Evolutionary conservation across 2,329 filamentous ascomycete species (phyloP), one percentile per base, ranked within the genome.

Genomic region (Byssochlamys sp.): DNA sequence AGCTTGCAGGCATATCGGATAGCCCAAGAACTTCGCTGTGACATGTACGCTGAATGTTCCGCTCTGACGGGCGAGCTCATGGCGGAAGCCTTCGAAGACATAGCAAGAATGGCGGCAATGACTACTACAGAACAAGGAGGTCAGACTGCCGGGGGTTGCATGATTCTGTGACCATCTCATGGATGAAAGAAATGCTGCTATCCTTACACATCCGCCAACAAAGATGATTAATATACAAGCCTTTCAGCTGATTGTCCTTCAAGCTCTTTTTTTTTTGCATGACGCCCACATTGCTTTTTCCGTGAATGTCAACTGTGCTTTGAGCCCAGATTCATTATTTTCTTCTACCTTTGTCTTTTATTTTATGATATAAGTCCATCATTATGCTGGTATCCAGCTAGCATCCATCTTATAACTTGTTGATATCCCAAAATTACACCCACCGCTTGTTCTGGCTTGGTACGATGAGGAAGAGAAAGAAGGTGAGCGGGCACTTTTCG

Each of bases 41-140:
- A 86, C 73, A 73, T 77, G 35, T 86, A 86, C 69, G 83, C 81
- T 2, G 83, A 86, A 65, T 86, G 83, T 62, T 84, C 81, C 60
- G 82, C 83, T 48, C 39, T 81, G 45, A 85, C 83, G 4, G 83
- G 83, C 2, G 80, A 85, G 69, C 70, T 86, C 45, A 80, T 84
- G 61, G 72, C 73, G 31, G 79, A 85, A 67, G 81, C 82, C 0
- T 77, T 85, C 58, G 82, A 86, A 64, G 83, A 86, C 67, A 74
- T 86, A 24, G 81, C 81, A 9, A 78, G 72, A 65, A 79, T 81
- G 29, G 80, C 81, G 3, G 83, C 78, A n/a, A 80, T 77, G 73
- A 83, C 81, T 2, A 84, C 79, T 5, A 84, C 81, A 0, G 75
- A 77, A 19, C 72, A 73, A 24, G 82, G 82, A 2, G 82, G 75